Conservation (phyloP, 768 basidiomycete species). For the Cyclocybe cylindracea region DNA sequence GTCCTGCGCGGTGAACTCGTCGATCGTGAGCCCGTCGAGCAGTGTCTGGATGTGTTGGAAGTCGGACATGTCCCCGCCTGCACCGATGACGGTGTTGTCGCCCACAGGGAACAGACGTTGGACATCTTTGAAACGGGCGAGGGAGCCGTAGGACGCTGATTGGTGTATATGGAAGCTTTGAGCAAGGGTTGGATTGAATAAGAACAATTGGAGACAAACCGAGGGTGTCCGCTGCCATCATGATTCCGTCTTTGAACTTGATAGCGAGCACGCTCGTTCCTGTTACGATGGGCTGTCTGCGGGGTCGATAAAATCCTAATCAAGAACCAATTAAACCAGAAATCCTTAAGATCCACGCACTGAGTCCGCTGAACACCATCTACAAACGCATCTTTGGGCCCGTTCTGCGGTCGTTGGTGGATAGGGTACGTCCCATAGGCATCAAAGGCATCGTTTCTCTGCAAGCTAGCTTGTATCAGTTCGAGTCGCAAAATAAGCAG, state of each 20-base stretch:
- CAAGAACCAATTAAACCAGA: background rate
- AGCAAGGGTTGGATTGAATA: background rate
- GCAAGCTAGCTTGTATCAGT: background rate
- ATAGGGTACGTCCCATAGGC: constrained; percentile 78
- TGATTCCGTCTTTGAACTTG: constrained; percentile 94
- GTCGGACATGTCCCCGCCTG: constrained; percentile 96
- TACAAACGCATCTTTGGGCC: constrained; percentile 55
- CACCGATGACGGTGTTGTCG: constrained; percentile 83
- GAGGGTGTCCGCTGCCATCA: constrained; percentile 98
- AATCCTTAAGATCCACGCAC: constrained; percentile 36
- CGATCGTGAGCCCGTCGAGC: constrained; percentile 75
- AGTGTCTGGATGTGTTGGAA: constrained; percentile 88
- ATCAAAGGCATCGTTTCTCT: constrained; percentile 80
- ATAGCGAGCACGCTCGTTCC: constrained; percentile 96
- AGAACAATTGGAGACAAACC: constrained; percentile 48
- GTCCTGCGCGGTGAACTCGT: constrained; percentile 82
- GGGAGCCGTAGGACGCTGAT: constrained; percentile 92
- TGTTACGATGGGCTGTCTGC: constrained; percentile 90
- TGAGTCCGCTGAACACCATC: constrained; percentile 80
- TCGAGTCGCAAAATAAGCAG: background rate
- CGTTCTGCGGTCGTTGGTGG: constrained; percentile 55
- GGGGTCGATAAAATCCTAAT: background rate
- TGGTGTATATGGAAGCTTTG: background rate
- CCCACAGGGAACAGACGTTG: constrained; percentile 87
- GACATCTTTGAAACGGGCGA: constrained; percentile 95